Evolutionary conservation across 139 green algal species (phyloP).

Genomic region (Zygnema cylindricum): DNA sequence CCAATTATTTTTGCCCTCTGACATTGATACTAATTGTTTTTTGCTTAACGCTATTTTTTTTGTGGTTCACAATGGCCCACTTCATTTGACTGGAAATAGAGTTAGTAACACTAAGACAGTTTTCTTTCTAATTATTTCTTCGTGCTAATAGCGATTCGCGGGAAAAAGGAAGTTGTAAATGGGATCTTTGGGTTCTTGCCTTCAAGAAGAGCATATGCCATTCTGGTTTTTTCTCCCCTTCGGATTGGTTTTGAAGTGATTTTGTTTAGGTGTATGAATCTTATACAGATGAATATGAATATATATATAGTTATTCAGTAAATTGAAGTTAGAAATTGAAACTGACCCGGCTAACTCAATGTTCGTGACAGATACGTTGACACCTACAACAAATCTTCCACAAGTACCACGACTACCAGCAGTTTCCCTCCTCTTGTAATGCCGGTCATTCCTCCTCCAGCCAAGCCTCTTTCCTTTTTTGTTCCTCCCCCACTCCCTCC

Average conservation of each 20-base stretch:
- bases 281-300: not conserved
- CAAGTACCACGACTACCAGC: not conserved
- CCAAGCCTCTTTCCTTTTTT: constrained; percentile 7
- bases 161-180: no score
- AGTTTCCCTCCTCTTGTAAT: not conserved
- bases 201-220: not conserved
- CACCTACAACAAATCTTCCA: constrained; percentile 31
- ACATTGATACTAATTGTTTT: no score
- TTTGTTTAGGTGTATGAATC: not conserved
- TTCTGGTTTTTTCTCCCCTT: not conserved
- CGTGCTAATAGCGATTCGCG: no score
- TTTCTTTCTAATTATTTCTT: no score
- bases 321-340: not conserved
- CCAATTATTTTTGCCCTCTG: no score
- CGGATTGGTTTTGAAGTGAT: not conserved
- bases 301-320: not conserved
- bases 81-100: no score
- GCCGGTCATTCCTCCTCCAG: not conserved
- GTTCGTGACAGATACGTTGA: constrained; percentile 35
- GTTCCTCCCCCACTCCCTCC: constrained; percentile 8
- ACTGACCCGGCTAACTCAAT: not conserved
- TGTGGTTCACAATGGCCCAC: not conserved
- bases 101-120: no score
- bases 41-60: not conserved
- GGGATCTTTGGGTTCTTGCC: no score